phyloP scores from a whole-genome alignment of 1,284 basidiomycete genomes.

The Cutaneotrichosporon dermatis region DNA sequence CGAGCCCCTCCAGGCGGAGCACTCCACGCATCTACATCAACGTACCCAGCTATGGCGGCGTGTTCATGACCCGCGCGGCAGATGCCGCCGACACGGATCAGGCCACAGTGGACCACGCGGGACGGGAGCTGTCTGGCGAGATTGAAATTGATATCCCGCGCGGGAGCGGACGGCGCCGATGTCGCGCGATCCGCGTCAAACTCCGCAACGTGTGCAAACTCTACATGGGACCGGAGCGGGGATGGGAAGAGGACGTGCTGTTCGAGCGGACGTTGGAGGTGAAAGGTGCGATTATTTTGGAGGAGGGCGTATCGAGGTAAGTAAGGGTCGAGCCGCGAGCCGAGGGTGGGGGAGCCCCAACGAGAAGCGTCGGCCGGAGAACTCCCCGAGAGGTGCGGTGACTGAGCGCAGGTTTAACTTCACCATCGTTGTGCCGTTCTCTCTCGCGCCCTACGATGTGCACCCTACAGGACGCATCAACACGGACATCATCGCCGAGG shows the following conservation, averaged over 20 bases:
- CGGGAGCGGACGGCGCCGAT: constrained; percentile 21
- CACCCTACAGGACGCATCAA: constrained; percentile 21
- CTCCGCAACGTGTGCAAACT: constrained; percentile 21
- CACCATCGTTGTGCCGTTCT: constrained; percentile 26
- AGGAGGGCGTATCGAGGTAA: constrained; percentile 30
- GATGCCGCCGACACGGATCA: not conserved
- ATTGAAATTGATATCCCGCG: constrained; percentile 27
- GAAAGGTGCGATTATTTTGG: constrained; percentile 25
- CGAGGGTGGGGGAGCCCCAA: too few relatives aligned
- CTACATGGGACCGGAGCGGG: constrained; percentile 24
- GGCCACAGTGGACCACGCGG: not conserved
- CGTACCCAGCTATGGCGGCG: constrained; percentile 19
- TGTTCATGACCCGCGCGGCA: constrained; percentile 15
- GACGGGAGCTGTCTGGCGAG: constrained; percentile 24
- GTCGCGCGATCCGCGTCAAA: constrained; percentile 32
- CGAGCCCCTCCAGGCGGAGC: constrained; percentile 7
- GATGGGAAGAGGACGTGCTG: constrained; percentile 30
- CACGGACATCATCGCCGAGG: constrained; percentile 21
- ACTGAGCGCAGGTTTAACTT: constrained; percentile 24
- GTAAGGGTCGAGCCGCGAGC: not conserved
- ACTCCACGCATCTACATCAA: constrained; percentile 16
- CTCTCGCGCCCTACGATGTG: constrained; percentile 26
- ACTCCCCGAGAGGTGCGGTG: too few relatives aligned
- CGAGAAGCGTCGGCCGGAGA: too few relatives aligned
- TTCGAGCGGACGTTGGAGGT: constrained; percentile 28